Percentiles rank a stretch among this genome's conserved stretches.
These are phyloP conservation scores for Diutina rugosa DNA, from an alignment of 1,139 yeast species.

Conservation along the genomic window DNA sequence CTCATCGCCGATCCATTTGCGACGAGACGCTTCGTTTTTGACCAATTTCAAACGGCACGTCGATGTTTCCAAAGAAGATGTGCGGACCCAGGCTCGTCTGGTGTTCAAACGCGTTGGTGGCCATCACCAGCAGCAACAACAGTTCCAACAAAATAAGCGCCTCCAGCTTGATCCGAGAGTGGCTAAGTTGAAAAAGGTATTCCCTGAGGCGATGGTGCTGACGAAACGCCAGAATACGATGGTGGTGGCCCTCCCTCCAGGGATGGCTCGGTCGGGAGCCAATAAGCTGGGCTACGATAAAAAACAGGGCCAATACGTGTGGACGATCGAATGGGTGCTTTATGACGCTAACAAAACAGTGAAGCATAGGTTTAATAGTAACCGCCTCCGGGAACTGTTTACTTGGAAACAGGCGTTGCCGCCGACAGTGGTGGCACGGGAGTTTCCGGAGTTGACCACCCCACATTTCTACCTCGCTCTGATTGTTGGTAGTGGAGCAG, in stretches of 20 bases:
- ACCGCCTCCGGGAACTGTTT: neutral
- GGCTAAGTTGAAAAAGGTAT: neutral
- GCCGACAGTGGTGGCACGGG: neutral
- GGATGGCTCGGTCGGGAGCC: neutral
- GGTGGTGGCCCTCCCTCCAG: neutral
- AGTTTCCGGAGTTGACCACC: neutral
- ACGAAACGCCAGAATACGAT: neutral
- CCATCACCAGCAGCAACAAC: neutral
- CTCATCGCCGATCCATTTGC: neutral
- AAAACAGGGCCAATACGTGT: neutral
- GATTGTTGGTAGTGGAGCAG: neutral
- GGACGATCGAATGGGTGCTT: slow-evolving; percentile 1
- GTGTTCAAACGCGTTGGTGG: neutral
- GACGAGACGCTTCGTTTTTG: neutral
- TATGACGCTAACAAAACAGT: neutral
- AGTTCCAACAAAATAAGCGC: neutral
- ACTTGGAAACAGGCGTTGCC: neutral
- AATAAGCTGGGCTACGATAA: slow-evolving; percentile 1
- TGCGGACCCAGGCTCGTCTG: neutral
- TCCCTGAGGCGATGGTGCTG: neutral
- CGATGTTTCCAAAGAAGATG: neutral
- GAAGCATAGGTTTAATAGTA: neutral
- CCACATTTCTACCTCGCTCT: neutral
- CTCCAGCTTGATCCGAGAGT: neutral
- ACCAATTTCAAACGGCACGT: neutral